Evolutionary conservation across 2,329 filamentous ascomycete species (phyloP), one percentile per base, ranked within the genome.

Genomic region (Orbilia brochopaga): DNA sequence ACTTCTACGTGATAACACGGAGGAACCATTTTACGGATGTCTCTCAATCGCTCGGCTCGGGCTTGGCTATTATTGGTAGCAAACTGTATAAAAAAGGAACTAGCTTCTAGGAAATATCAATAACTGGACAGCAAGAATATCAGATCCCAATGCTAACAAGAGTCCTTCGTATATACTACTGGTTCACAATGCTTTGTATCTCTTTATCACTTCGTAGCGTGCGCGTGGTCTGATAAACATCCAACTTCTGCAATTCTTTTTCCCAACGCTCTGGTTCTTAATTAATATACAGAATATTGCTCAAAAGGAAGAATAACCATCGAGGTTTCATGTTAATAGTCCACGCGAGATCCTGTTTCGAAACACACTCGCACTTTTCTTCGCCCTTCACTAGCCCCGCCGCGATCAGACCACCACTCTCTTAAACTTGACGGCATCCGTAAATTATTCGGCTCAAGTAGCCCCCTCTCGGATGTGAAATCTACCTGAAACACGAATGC

Each of bases 171-270:
- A n/a, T n/a, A n/a, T n/a, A n/a, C n/a, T n/a, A n/a, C n/a, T n/a
- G n/a, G n/a, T n/a, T n/a, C n/a, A n/a, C n/a, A n/a, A n/a, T n/a
- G n/a, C n/a, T n/a, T n/a, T n/a, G n/a, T n/a, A n/a, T n/a, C n/a
- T n/a, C n/a, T n/a, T n/a, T n/a, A n/a, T n/a, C n/a, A n/a, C n/a
- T n/a, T n/a, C n/a, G n/a, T n/a, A n/a, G n/a, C n/a, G n/a, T n/a
- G n/a, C n/a, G n/a, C n/a, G 42, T 67, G 63, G 63, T 35, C 51
- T 69, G 64, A 69, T 69, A 56, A 69, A 53, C 64, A 44, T 62
- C 56, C 56, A 21, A 61, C 51, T 48, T 50, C 23, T 57, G 44
- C n/a, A 17, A 19, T 35, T 30, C 21, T 32, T 32, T 32, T 32
- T 32, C 27, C 27, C 27, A 32, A 32, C 8, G 8, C 27, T 32